phyloP scores from a whole-genome alignment of 352 stramenopile species.

The Peronospora farinosa region DNA sequence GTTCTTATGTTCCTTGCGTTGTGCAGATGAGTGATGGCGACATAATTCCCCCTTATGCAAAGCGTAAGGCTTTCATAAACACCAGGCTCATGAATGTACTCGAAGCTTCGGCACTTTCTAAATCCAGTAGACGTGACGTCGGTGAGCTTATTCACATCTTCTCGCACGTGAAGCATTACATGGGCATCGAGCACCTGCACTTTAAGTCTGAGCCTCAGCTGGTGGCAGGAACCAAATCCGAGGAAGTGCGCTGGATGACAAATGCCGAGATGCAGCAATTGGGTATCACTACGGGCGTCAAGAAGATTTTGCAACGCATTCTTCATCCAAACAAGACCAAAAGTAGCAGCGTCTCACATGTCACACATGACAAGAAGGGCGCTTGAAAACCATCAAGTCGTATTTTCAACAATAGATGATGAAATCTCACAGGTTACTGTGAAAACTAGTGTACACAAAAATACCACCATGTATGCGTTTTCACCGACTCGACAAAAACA shows the following conservation, averaged over 20 bases:
- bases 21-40: conserved; percentile 51
- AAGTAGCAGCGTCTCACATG: conserved; percentile 28
- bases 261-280: conserved; percentile 58
- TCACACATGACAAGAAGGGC: conserved; percentile 40
- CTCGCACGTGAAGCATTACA: conserved; percentile 87
- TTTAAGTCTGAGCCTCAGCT: conserved; percentile 32
- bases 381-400: conserved; percentile 49
- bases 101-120: conserved; percentile 15
- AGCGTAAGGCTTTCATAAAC: conserved; percentile 56
- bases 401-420: conserved; percentile 67
- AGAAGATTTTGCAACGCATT: conserved; percentile 78
- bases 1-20: conserved; percentile 1
- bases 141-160: conserved; percentile 85
- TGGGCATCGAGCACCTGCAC: conserved; percentile 83
- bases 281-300: conserved; percentile 84
- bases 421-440: conserved; percentile 5
- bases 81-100: conserved; percentile 35
- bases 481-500: neutral
- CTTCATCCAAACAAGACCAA: conserved; percentile 12
- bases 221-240: conserved; percentile 8
- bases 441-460: no score
- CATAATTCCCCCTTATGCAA: conserved; percentile 54
- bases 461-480: conserved; percentile 9
- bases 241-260: conserved; percentile 69
- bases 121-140: conserved; percentile 36